These are phyloP conservation scores for Cercospora berteroae DNA, from an alignment of 2,329 filamentous ascomycete genomes.

Conservation along the genomic window DNA sequence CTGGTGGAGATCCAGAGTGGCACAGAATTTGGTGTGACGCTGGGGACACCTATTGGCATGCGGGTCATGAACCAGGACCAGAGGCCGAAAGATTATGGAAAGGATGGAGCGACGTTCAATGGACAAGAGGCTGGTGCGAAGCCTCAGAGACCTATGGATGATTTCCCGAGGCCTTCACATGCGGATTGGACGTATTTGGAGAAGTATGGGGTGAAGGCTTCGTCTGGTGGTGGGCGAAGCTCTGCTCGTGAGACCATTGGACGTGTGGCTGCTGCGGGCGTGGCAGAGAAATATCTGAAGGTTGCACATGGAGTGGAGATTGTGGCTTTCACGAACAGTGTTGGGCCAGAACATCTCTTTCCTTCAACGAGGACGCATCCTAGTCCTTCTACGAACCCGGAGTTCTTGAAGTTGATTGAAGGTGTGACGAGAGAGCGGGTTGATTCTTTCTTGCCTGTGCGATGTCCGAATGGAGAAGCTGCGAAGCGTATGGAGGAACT, in stretches of 20 bases:
- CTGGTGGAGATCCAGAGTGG: constrained; percentile 88
- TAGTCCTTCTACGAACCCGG: constrained; percentile 69
- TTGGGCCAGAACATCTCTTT: constrained; percentile 77
- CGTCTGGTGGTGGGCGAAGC: constrained; percentile 82
- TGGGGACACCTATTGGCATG: constrained; percentile 88
- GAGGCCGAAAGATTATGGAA: constrained; percentile 83
- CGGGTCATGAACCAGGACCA: constrained; percentile 90
- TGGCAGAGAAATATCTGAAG: constrained; percentile 87
- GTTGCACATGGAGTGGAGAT: constrained; percentile 85
- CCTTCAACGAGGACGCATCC: constrained; percentile 67
- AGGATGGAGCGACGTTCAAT: constrained; percentile 40
- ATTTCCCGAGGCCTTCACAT: constrained; percentile 86
- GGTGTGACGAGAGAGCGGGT: constrained; percentile 72
- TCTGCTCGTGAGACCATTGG: constrained; percentile 93
- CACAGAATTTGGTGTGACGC: constrained; percentile 81
- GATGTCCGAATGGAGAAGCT: constrained; percentile 71
- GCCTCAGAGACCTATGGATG: constrained; percentile 71
- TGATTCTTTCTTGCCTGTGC: constrained; percentile 79
- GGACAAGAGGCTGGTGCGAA: constrained; percentile 7
- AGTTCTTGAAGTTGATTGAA: constrained; percentile 71
- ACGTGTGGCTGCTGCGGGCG: constrained; percentile 84
- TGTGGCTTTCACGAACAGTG: constrained; percentile 82
- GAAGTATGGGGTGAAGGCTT: constrained; percentile 94
- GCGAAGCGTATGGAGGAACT: constrained; percentile 71
- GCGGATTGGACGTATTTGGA: constrained; percentile 96